Evolutionary conservation across 352 stramenopile genomes (phyloP).

Genomic region (Phytophthora fragariaefolia): DNA sequence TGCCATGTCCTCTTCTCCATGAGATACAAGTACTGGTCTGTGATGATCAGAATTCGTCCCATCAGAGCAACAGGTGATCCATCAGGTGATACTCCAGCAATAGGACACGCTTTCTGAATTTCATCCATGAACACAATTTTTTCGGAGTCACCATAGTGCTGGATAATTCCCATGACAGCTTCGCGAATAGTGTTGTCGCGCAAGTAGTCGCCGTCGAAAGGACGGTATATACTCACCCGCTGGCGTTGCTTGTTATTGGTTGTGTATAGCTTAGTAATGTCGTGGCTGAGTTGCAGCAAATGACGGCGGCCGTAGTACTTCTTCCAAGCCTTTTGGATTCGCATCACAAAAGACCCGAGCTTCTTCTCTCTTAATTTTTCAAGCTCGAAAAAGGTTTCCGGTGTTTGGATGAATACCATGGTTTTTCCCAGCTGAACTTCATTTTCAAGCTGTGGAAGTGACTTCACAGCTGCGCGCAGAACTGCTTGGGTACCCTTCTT

Average conservation of each 20-base stretch:
- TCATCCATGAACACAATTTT: conserved; percentile 87
- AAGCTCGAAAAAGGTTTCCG: conserved; percentile 90
- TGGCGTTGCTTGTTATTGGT: conserved; percentile 84
- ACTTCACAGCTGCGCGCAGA: conserved; percentile 76
- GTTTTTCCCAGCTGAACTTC: conserved; percentile 90
- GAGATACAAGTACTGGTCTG: conserved; percentile 76
- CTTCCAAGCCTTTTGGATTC: conserved; percentile 88
- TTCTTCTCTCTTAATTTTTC: conserved; percentile 89
- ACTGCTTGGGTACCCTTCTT: conserved; percentile 88
- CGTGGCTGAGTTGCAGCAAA: conserved; percentile 80
- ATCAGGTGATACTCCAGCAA: conserved; percentile 31
- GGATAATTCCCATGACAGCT: conserved; percentile 71
- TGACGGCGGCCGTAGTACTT: conserved; percentile 83
- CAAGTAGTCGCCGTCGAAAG: conserved; percentile 88
- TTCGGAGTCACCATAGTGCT: conserved; percentile 78
- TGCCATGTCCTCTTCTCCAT: conserved; percentile 80
- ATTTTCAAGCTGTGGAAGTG: conserved; percentile 68
- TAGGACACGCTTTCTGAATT: conserved; percentile 65
- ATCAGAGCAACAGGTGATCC: conserved; percentile 44
- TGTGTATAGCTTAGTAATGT: conserved; percentile 89
- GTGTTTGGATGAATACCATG: conserved; percentile 93
- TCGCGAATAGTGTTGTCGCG: conserved; percentile 66
- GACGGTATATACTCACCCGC: conserved; percentile 87
- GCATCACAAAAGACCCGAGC: conserved; percentile 73
- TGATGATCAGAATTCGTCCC: conserved; percentile 71